Conservation (phyloP, 2,329 filamentous ascomycete genomes). For the Apiospora aurea region DNA sequence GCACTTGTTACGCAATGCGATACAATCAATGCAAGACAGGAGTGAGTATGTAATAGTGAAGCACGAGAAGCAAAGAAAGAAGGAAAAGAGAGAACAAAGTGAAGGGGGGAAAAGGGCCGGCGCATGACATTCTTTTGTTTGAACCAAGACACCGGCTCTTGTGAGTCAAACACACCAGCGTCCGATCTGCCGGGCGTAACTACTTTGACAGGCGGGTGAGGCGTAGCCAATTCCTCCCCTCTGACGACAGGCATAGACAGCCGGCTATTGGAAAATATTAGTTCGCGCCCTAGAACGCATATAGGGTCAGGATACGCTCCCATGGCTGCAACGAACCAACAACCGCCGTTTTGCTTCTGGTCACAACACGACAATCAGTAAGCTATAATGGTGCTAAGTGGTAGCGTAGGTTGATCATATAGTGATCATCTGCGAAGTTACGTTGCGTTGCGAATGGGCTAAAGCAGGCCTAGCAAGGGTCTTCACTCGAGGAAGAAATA, state of each 20-base stretch:
- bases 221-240: not conserved
- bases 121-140: not conserved
- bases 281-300: not conserved
- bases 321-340: not conserved
- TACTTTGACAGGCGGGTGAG: not conserved
- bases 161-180: not conserved
- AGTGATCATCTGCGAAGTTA: not conserved
- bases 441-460: not conserved
- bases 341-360: not conserved
- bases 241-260: not conserved
- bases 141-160: not conserved
- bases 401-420: not conserved
- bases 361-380: not conserved
- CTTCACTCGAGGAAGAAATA: not conserved
- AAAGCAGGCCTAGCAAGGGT: not conserved
- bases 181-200: not conserved
- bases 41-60: not conserved
- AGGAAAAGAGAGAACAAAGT: not conserved
- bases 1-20: not conserved
- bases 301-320: not conserved
- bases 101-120: not conserved
- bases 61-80: not conserved
- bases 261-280: not conserved
- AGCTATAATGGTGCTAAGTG: not conserved
- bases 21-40: not conserved